Evolutionary conservation across 192 early-diverging fungal genomes (phyloP), one percentile per base, ranked within the genome.

Genomic region (Linnemannia schmuckeri): DNA sequence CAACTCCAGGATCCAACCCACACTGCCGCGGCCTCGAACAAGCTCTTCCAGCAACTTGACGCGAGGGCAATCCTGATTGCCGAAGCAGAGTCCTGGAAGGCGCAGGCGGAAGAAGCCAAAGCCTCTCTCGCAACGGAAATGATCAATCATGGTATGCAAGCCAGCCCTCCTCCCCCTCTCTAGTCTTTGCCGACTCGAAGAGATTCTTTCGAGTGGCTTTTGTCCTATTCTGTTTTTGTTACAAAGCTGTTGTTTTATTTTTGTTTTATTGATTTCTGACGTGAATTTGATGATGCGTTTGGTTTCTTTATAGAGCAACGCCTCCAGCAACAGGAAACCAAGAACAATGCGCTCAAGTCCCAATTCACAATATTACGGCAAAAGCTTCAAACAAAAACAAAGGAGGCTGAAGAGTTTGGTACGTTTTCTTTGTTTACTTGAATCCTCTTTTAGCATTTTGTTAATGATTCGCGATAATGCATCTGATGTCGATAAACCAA

Each of bases 31-130:
- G 78, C 79, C 12, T 27, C 78, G 24, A 63, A 76, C 10, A 77
- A 68, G 47, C 71, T 87, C 6, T 35, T 87, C 30, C 78, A 78
- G 17, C 75, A 78, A 42, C 72, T 87, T 22, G 80, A 87, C 66
- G 72, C 69, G 55, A 81, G 44, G 30, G 80, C 85, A 2, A 70
- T 78, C 37, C 75, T 81, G 18, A 37, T 40, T 55, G 75, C 49
- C 20, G 41, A 66, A 3, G 78, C 80, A n/a, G 72, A 72, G 22
- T 68, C 74, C 46, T 87, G 79, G 85, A 81, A 75, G 42, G 41
- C 74, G 35, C 72, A 87, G 42, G 85, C 85, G 20, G 76, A 87
- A 17, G 85, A 81, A 35, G 66, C 85, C 20, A 81, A 87, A 52
- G 85, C 85, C 2, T 37, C 71, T 9, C 80, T 87, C 7, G 44